Conservation (phyloP, 2,329 filamentous ascomycete species). For the Cladophialophora chaetospira region DNA sequence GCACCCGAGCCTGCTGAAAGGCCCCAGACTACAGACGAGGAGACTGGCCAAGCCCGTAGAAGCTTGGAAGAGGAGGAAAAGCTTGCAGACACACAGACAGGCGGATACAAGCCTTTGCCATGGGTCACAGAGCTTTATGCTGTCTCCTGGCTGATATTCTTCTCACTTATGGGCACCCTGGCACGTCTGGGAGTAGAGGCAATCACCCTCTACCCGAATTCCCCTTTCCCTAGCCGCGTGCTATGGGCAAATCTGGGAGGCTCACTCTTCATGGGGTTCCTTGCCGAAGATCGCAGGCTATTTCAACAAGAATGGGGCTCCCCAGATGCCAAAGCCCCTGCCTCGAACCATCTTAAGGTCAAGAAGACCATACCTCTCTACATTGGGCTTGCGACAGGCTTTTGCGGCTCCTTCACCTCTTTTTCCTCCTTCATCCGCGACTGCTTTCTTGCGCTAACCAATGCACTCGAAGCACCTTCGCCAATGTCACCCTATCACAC, state of each 20-base stretch:
- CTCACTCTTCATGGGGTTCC: conserved; percentile 76
- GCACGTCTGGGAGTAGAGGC: conserved; percentile 75
- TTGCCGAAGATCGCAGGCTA: conserved; percentile 71
- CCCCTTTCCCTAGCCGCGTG: conserved; percentile 69
- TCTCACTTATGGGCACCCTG: conserved; percentile 77
- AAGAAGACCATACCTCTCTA: conserved; percentile 86
- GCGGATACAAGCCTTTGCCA: conserved; percentile 5
- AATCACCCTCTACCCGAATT: conserved; percentile 74
- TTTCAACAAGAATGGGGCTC: conserved; percentile 56
- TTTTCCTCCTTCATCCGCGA: conserved; percentile 85
- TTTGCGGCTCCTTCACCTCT: conserved; percentile 82
- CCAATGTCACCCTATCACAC: conserved; percentile 44
- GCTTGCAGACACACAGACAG: background rate
- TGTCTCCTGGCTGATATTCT: conserved; percentile 75
- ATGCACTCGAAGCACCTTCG: conserved; percentile 60
- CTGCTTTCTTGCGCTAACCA: conserved; percentile 71
- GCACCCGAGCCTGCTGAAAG: conserved; percentile 5
- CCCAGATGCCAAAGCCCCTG: conserved; percentile 20
- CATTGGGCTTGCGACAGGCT: conserved; percentile 79
- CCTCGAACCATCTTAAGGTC: conserved; percentile 19
- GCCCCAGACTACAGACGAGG: conserved; percentile 16
- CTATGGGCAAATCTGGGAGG: conserved; percentile 85
- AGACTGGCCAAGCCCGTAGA: conserved; percentile 2
- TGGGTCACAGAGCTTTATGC: conserved; percentile 43
- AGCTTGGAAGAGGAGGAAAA: conserved; percentile 21